These are phyloP conservation scores for Xanthoconium stramineum DNA, from an alignment of 768 basidiomycete species.

Conservation along the genomic window DNA sequence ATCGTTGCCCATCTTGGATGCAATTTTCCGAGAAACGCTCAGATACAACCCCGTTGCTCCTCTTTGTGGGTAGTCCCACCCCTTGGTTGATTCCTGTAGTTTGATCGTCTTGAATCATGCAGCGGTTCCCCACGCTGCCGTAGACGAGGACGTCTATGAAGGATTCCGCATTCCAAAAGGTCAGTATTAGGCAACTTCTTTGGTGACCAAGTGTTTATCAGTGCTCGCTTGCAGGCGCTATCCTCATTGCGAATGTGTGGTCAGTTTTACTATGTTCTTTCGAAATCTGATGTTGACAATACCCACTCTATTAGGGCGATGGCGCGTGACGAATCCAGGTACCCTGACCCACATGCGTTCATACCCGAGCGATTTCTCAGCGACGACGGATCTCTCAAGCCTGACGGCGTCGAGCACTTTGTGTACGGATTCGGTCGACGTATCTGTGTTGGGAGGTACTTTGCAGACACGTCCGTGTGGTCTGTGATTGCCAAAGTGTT, in stretches of 20 bases:
- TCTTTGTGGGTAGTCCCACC: not conserved
- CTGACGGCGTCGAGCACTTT: slow-evolving; percentile 1
- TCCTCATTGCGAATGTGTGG: slow-evolving; percentile 8
- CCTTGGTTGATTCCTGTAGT: not conserved
- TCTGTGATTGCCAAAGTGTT: slow-evolving; percentile 4
- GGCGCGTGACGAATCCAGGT: slow-evolving; percentile 26
- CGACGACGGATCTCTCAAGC: slow-evolving; percentile 13
- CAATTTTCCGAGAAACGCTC: slow-evolving; percentile 2
- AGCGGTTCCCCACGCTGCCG: slow-evolving; percentile 29
- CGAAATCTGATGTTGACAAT: not conserved
- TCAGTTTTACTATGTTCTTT: not conserved
- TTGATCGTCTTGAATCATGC: not conserved
- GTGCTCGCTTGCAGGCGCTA: not conserved
- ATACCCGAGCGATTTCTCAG: slow-evolving; percentile 38
- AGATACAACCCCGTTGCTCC: not conserved
- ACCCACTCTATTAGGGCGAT: slow-evolving; percentile 7
- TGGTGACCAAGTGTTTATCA: too few species aligned
- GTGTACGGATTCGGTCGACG: slow-evolving; percentile 26
- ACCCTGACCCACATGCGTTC: slow-evolving; percentile 35
- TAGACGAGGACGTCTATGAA: slow-evolving; percentile 39
- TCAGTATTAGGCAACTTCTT: not conserved
- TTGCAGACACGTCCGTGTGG: slow-evolving; percentile 20
- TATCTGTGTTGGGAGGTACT: slow-evolving; percentile 19
- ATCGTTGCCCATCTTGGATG: slow-evolving; percentile 6
- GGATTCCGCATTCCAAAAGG: slow-evolving; percentile 48